These are phyloP conservation scores for Karstenula rhodostoma DNA, from an alignment of 2,329 filamentous ascomycete species.

Conservation along the genomic window DNA sequence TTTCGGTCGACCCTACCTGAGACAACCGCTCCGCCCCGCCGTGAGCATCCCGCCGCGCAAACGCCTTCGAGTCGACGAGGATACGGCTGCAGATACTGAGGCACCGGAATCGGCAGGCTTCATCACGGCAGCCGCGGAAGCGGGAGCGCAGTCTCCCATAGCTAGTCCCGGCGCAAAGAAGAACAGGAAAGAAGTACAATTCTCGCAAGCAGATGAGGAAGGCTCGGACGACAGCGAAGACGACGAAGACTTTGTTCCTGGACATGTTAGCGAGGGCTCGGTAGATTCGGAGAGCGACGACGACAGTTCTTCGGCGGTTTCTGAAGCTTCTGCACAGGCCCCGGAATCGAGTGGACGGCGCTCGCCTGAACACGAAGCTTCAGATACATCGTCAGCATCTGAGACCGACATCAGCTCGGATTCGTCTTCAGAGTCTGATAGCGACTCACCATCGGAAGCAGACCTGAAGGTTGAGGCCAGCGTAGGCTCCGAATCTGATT, in stretches of 20 bases:
- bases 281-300: slow-evolving; percentile 20
- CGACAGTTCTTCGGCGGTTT: slow-evolving; percentile 26
- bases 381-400: slow-evolving; percentile 39
- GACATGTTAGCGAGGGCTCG: slow-evolving; percentile 25
- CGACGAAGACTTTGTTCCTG: slow-evolving; percentile 40
- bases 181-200: slow-evolving; percentile 33
- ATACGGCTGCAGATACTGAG: slow-evolving; percentile 34
- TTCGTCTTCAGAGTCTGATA: slow-evolving; percentile 33
- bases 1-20: slow-evolving; percentile 78
- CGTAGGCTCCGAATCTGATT: slow-evolving; percentile 47
- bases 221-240: slow-evolving; percentile 34
- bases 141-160: slow-evolving; percentile 6
- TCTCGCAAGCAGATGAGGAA: slow-evolving; percentile 25
- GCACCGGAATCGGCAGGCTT: slow-evolving; percentile 22
- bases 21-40: slow-evolving; percentile 67
- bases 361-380: slow-evolving; percentile 23
- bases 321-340: slow-evolving; percentile 10
- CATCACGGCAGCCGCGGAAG: slow-evolving; percentile 22
- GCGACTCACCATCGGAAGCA: slow-evolving; percentile 33
- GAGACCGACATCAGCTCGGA: slow-evolving; percentile 13
- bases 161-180: neutral
- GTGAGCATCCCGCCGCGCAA: slow-evolving; percentile 79
- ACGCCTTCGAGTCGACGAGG: slow-evolving; percentile 55
- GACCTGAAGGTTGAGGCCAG: slow-evolving; percentile 7
- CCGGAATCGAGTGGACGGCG: neutral